phyloP scores from a whole-genome alignment of 257 asterid genomes.

The Scutellaria barbata region DNA sequence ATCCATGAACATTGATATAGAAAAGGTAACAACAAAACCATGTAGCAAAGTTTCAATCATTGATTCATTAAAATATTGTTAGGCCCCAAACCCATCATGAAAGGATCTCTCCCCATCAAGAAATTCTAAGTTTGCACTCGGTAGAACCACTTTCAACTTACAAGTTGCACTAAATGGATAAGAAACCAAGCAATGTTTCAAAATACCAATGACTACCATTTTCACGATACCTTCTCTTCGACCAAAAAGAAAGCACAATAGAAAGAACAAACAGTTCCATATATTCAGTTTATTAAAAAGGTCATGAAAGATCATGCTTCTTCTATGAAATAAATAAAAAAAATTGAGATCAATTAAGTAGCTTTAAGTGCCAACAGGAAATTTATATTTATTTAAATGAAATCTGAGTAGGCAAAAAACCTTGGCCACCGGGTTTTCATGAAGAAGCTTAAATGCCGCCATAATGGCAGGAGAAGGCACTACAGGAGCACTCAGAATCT shows the following conservation, averaged over 20 bases:
- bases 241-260: too few species aligned
- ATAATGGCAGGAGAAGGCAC: conserved; percentile 55
- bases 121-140: too few species aligned
- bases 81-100: too few species aligned
- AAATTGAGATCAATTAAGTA: neutral
- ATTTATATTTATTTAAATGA: neutral
- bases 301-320: neutral
- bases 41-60: too few species aligned
- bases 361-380: neutral
- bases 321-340: neutral
- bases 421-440: conserved; percentile 60
- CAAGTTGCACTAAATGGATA: neutral
- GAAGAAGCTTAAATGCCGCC: conserved; percentile 68
- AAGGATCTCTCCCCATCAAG: too few species aligned
- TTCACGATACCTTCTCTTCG: too few species aligned
- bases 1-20: too few species aligned
- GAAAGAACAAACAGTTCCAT: neutral
- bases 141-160: neutral
- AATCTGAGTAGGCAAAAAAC: conserved; percentile 34
- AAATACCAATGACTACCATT: too few species aligned
- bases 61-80: too few species aligned
- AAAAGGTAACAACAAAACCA: too few species aligned
- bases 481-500: conserved; percentile 30
- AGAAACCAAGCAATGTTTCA: neutral
- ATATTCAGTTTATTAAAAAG: neutral